Evolutionary conservation across 352 stramenopile genomes (phyloP).

Genomic region (Pythium grandisporangium): DNA sequence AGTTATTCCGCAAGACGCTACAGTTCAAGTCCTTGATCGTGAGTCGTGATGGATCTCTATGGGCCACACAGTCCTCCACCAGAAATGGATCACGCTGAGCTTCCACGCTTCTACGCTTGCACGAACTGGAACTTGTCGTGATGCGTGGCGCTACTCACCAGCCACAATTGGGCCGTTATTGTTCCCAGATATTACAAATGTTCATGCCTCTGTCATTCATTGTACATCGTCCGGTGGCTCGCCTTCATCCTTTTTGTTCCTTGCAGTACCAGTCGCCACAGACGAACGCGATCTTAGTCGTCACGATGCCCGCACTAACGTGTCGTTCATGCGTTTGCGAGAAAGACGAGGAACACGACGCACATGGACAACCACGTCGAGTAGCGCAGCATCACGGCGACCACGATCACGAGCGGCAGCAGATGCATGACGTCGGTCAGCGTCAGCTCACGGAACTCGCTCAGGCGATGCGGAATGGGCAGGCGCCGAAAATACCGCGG

Average conservation of each 20-base stretch:
- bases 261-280: neutral
- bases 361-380: conserved; percentile 6
- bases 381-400: conserved; percentile 5
- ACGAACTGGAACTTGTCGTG: no score
- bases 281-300: neutral
- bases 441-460: conserved; percentile 2
- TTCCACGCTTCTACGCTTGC: no score
- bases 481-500: conserved; percentile 15
- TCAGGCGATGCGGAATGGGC: conserved; percentile 5
- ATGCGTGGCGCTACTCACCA: no score
- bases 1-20: no score
- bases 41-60: no score
- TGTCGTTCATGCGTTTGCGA: conserved; percentile 11
- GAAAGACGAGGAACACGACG: conserved; percentile 10
- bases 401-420: conserved; percentile 8
- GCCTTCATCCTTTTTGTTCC: neutral
- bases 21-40: no score
- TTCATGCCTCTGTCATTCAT: no score
- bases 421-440: conserved; percentile 11
- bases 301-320: neutral
- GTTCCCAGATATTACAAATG: no score
- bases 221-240: neutral
- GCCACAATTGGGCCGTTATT: no score
- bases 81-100: no score
- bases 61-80: no score